Conservation (phyloP, 768 basidiomycete genomes). For the Tylopilus intermedius region DNA sequence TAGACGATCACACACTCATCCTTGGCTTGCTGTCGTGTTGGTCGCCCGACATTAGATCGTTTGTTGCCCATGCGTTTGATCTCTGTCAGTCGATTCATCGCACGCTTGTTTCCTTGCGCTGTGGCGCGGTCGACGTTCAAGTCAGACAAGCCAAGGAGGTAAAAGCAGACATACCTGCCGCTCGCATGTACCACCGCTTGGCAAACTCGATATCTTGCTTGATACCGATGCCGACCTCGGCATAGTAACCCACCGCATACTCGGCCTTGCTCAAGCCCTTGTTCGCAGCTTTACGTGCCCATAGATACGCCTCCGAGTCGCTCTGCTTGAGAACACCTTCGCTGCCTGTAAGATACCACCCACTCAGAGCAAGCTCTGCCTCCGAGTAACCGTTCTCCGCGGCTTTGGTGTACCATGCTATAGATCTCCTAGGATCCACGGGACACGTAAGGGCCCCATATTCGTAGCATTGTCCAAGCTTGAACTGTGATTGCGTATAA, state of each 20-base stretch:
- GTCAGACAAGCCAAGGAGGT: background rate
- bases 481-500: slow-evolving; percentile 91
- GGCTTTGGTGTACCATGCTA: slow-evolving; percentile 98
- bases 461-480: slow-evolving; percentile 93
- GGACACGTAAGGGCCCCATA: slow-evolving; percentile 86
- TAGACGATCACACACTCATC: slow-evolving; percentile 87
- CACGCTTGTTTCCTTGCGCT: slow-evolving; percentile 98
- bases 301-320: slow-evolving; percentile 97
- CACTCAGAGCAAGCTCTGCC: slow-evolving; percentile 91
- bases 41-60: slow-evolving; percentile 70
- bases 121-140: slow-evolving; percentile 1
- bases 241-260: slow-evolving; percentile 98
- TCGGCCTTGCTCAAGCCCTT: slow-evolving; percentile 96
- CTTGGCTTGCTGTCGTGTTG: slow-evolving; percentile 89
- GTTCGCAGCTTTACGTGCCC: slow-evolving; percentile 94
- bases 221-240: slow-evolving; percentile 95
- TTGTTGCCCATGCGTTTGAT: slow-evolving; percentile 88
- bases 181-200: slow-evolving; percentile 98
- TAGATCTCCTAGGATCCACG: slow-evolving; percentile 88
- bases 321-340: slow-evolving; percentile 96
- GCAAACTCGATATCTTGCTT: slow-evolving; percentile 95
- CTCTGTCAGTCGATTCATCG: slow-evolving; percentile 93
- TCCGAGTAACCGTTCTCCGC: slow-evolving; percentile 95
- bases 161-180: slow-evolving; percentile 68
- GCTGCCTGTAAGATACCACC: slow-evolving; percentile 96